These are phyloP conservation scores for Colletotrichum phormii DNA, from an alignment of 2,329 filamentous ascomycete genomes.

Conservation along the genomic window DNA sequence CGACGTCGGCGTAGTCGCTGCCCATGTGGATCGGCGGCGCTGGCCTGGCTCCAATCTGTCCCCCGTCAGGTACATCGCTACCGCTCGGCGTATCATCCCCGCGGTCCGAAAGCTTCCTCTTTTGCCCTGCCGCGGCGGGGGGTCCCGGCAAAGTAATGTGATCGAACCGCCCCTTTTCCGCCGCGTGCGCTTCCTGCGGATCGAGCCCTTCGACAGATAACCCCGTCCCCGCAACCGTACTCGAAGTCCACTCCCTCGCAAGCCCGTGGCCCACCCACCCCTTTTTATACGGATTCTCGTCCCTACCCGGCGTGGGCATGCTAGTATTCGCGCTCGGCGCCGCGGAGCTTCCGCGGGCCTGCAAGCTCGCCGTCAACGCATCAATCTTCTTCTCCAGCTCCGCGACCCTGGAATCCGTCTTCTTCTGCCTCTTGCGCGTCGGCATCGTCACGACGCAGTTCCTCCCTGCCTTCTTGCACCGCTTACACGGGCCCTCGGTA, in stretches of 20 bases:
- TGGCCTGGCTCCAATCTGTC: slow-evolving; percentile 13
- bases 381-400: slow-evolving; percentile 95
- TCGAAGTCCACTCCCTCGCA: slow-evolving; percentile 11
- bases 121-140: slow-evolving; percentile 38
- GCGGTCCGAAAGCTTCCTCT: slow-evolving; percentile 47
- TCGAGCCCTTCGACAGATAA: not conserved
- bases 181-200: slow-evolving; percentile 13
- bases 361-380: slow-evolving; percentile 82
- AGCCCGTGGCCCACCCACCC: slow-evolving; percentile 29
- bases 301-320: not conserved
- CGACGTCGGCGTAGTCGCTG: slow-evolving; percentile 56
- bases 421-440: slow-evolving; percentile 85
- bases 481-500: slow-evolving; percentile 73
- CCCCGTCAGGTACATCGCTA: slow-evolving; percentile 1
- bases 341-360: slow-evolving; percentile 58
- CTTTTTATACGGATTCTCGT: slow-evolving; percentile 26
- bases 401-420: slow-evolving; percentile 88
- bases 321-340: slow-evolving; percentile 16
- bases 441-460: slow-evolving; percentile 82
- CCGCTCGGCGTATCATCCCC: not conserved
- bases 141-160: not conserved
- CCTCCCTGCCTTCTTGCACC: slow-evolving; percentile 85
- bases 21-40: slow-evolving; percentile 33
- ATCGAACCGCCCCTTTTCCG: slow-evolving; percentile 15
- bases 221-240: not conserved